Evolutionary conservation across 176 grass and related monocot species (phyloP).

Genomic region (Musa troglodytarum): DNA sequence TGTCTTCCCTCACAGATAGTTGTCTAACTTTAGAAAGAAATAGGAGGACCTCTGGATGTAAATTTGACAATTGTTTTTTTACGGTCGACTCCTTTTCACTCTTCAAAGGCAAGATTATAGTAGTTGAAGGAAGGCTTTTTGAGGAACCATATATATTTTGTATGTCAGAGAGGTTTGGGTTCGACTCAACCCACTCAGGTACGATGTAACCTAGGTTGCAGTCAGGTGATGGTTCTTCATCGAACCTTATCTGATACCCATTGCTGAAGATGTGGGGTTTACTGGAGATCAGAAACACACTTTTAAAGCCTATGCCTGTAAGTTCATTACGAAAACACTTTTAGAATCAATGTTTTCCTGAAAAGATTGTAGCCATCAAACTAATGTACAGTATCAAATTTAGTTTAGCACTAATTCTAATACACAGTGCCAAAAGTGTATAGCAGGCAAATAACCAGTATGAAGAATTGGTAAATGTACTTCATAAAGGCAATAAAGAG

Average conservation of each 20-base stretch:
- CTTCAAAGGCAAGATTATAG: constrained; percentile 63
- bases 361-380: not conserved
- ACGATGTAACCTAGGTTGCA: constrained; percentile 78
- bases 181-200: constrained; percentile 57
- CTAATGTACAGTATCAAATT: not conserved
- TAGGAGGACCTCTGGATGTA: constrained; percentile 66
- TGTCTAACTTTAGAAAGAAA: constrained; percentile 63
- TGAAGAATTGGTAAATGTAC: too few species aligned
- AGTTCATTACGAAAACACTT: constrained; percentile 2
- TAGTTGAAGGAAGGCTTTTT: constrained; percentile 45
- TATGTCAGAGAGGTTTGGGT: constrained; percentile 44
- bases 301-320: constrained; percentile 82
- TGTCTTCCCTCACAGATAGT: constrained; percentile 38
- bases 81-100: constrained; percentile 42
- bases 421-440: too few species aligned
- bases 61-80: constrained; percentile 53
- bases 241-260: constrained; percentile 72
- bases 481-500: too few species aligned
- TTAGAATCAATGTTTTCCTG: not conserved
- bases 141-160: constrained; percentile 35
- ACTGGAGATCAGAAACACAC: constrained; percentile 56
- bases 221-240: constrained; percentile 51
- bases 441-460: too few species aligned
- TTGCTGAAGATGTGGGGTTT: constrained; percentile 79
- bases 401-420: too few species aligned